Evolutionary conservation across 176 grass and related monocot genomes (phyloP), one percentile per base, ranked within the genome.

Genomic region (Coix lacrymajobi): DNA sequence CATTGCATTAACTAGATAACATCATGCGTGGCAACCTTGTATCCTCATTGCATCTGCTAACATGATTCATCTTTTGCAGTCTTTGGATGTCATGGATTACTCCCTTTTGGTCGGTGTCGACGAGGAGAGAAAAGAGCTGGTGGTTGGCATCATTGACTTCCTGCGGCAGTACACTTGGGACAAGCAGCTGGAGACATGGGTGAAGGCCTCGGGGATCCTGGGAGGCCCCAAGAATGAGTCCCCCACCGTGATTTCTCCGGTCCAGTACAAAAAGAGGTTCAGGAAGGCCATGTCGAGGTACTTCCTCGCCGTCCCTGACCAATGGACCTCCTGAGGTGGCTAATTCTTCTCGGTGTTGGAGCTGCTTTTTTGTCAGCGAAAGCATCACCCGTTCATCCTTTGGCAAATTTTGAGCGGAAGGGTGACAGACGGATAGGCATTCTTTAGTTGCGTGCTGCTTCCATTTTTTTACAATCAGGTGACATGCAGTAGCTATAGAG

Each of bases 151-250:
- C 56, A 98, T 98, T 11, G 96, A 98, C 76, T 95, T 86, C 89
- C 82, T 98, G 77, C 85, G 92, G 16, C 95, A 94, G 71, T 97
- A 97, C 79, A 97, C 92, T 43, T 97, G 92, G 95, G 95, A 97
- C 81, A 95, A 95, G 76, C 96, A 98, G 38, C 83, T 98, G 26
- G 96, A 98, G 79, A 98, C 92, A 10, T 94, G 91, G 92, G 96
- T 98, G 77, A 98, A 98, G 77, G 85, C 96, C 28, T 85, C 96
- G 2, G 96, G 96, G 77, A 95, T 98, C 68, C 89, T 98, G 20
- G 96, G 92, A 0, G 96, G 92, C 15, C 87, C 90, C 0, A 98
- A 91, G 82, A 91, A 98, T 33, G 87, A 88, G 28, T 43, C 87
- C 2, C 96, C 96, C 26, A 98, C 96, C 11, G 83, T 98, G 22